phyloP scores from a whole-genome alignment of 1,284 basidiomycete genomes.

The Apiotrichum domesticum region DNA sequence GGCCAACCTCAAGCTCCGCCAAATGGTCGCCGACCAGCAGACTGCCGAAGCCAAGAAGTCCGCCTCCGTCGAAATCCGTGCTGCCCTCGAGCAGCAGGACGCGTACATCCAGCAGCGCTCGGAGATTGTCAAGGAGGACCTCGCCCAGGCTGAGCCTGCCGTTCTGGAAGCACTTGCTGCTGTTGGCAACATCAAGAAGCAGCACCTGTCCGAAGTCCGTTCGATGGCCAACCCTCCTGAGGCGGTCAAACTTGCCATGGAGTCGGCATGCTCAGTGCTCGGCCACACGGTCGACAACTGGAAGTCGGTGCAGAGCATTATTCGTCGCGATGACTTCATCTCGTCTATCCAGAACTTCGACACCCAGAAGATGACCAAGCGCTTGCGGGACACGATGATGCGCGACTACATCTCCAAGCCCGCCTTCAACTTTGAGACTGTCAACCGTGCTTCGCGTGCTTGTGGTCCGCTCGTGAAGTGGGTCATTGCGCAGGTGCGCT shows the following conservation, averaged over 20 bases:
- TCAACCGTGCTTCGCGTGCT: conserved; percentile 92
- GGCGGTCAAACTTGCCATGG: conserved; percentile 97
- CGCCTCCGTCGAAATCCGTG: conserved; percentile 92
- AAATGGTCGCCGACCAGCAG: conserved; percentile 98
- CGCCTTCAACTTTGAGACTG: conserved; percentile 90
- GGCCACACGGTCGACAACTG: conserved; percentile 90
- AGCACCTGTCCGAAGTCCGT: conserved; percentile 95
- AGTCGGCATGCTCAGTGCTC: conserved; percentile 95
- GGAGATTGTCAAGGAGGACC: conserved; percentile 84
- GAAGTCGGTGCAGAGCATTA: conserved; percentile 93
- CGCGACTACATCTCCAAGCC: conserved; percentile 86
- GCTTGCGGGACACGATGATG: conserved; percentile 86
- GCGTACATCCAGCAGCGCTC: conserved; percentile 80
- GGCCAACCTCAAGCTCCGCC: conserved; percentile 93
- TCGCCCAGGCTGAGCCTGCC: conserved; percentile 96
- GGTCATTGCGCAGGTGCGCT: conserved; percentile 94
- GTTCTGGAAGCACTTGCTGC: conserved; percentile 91
- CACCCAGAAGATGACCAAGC: conserved; percentile 86
- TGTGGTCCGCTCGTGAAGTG: conserved; percentile 98
- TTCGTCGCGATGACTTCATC: conserved; percentile 97
- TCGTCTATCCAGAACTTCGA: conserved; percentile 95
- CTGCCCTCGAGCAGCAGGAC: conserved; percentile 85
- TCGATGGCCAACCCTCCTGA: conserved; percentile 98
- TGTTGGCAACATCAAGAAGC: conserved; percentile 94
- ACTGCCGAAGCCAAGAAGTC: conserved; percentile 97